Evolutionary conservation across 2,329 filamentous ascomycete species (phyloP), one percentile per base, ranked within the genome.

Genomic region (Cordyceps javanica): DNA sequence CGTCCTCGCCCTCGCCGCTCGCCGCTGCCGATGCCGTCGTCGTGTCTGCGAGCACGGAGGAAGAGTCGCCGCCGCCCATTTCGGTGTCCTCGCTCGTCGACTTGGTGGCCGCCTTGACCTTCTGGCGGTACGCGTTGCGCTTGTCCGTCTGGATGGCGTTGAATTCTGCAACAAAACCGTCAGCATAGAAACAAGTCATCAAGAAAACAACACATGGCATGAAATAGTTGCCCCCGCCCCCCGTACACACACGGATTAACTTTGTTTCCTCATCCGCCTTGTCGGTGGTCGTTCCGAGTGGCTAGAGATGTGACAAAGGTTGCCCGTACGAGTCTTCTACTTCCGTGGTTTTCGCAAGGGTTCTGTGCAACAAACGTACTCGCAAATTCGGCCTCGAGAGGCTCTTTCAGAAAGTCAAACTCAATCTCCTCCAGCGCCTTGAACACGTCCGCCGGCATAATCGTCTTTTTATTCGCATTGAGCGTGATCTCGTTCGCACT

Each of bases 391-490:
- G 84, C 86, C 70, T 93, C 87, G 32, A 93, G 75, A 34, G 84
- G 78, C 57, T 77, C 77, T 14, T 82, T 81, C 57, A 90, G 76
- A 68, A 92, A 91, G n/a, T 78, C 79, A 50, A 90, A 90, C 69
- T 93, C 90, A 48, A 86, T 82, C 38, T 90, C 86, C n/a, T 88
- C 84, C 48, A 94, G 78, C 0, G 89, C 89, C 51, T 85, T 84
- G 67, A 92, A 85, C 41, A 94, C 88, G 68, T 93, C 89, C 41
- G 81, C 79, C 0, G 89, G 88, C 65, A 83, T 81, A 64, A 94
- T 88, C 0, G 89, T 93, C 75, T 92, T 92, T 69, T 91, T 89
- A 68, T 82, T 82, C n/a, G 80, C 79, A 50, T 74, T 74, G 54
- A 79, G 71, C 7, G 89, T 89, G 65, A 85, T 79, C 64, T 90